phyloP scores from a whole-genome alignment of 140 eudicot species.

The Erigeron philadelphicus region DNA sequence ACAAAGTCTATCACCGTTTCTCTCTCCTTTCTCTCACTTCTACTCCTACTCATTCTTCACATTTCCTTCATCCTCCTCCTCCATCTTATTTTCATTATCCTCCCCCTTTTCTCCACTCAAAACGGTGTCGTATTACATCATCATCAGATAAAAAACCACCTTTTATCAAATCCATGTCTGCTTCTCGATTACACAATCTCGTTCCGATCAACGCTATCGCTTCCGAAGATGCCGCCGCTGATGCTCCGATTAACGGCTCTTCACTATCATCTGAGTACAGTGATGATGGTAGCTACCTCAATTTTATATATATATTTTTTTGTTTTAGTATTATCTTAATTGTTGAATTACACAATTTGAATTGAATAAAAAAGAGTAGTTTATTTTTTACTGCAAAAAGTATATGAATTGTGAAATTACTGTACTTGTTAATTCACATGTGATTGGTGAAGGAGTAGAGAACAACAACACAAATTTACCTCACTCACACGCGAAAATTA shows the following conservation, averaged over 20 bases:
- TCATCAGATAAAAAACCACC: not conserved
- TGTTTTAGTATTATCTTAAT: no score
- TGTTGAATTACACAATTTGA: no score
- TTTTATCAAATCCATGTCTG: constrained; percentile 33
- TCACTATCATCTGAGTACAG: constrained; percentile 18
- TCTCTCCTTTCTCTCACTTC: constrained; percentile 44
- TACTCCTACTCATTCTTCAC: constrained; percentile 7
- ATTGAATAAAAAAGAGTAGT: no score
- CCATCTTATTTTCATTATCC: constrained; percentile 14
- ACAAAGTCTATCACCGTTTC: constrained; percentile 71
- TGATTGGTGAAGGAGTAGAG: no score
- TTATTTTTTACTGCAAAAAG: no score
- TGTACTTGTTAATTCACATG: no score
- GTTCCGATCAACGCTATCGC: constrained; percentile 44
- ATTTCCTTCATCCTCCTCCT: constrained; percentile 27
- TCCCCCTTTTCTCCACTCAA: constrained; percentile 19
- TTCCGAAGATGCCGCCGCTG: constrained; percentile 20
- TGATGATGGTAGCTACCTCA: constrained; percentile 32
- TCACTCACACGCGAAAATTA: no score
- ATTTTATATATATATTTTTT: not conserved
- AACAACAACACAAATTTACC: no score
- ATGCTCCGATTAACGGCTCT: constrained; percentile 32
- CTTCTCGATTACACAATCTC: constrained; percentile 44
- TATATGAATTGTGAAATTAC: no score
- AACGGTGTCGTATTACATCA: constrained; percentile 28